A percentile compares a stretch with the other conserved stretches of the same genome.
Conservation (phyloP, 2,329 filamentous ascomycete genomes). For the Sarocladiaceae sp. region DNA sequence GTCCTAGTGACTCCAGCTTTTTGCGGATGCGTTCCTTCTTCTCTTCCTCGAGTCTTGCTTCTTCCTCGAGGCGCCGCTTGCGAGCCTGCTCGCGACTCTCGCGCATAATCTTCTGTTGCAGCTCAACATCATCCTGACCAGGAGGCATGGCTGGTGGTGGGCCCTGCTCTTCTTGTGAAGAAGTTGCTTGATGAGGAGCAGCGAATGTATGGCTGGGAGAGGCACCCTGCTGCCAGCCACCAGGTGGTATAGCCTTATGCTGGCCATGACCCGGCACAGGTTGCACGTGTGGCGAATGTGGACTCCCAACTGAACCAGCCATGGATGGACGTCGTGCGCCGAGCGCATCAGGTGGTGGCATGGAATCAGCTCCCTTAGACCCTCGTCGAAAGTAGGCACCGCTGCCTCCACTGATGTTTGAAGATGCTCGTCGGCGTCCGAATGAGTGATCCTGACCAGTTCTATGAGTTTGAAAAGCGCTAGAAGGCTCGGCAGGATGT, state of each 20-base stretch:
- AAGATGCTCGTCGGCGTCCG: slow-evolving; percentile 77
- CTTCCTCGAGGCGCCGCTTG: slow-evolving; percentile 63
- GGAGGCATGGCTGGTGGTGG: slow-evolving; percentile 27
- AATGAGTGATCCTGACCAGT: slow-evolving; percentile 64
- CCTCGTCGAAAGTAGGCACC: slow-evolving; percentile 61
- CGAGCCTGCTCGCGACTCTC: slow-evolving; percentile 66
- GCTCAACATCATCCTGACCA: slow-evolving; percentile 47
- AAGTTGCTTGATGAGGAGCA: slow-evolving; percentile 28
- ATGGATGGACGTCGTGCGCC: slow-evolving; percentile 45
- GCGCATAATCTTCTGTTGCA: slow-evolving; percentile 68
- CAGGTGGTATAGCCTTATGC: slow-evolving; percentile 19
- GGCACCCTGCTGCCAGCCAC: slow-evolving; percentile 21
- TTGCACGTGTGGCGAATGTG: slow-evolving; percentile 37
- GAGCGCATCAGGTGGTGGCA: slow-evolving; percentile 39
- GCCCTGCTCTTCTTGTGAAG: slow-evolving; percentile 12
- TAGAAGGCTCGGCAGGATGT: slow-evolving; percentile 74
- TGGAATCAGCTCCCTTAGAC: slow-evolving; percentile 38
- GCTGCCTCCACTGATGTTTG: slow-evolving; percentile 85
- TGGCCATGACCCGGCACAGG: slow-evolving; percentile 18
- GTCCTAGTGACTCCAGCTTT: slow-evolving; percentile 67
- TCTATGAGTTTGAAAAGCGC: slow-evolving; percentile 78
- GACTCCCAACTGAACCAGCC: slow-evolving; percentile 45
- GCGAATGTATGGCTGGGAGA: slow-evolving; percentile 38
- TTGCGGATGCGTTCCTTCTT: slow-evolving; percentile 65
- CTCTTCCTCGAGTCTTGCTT: slow-evolving; percentile 68